Conservation (phyloP, 208 protist genomes). For the Trypanosoma cruzi region DNA sequence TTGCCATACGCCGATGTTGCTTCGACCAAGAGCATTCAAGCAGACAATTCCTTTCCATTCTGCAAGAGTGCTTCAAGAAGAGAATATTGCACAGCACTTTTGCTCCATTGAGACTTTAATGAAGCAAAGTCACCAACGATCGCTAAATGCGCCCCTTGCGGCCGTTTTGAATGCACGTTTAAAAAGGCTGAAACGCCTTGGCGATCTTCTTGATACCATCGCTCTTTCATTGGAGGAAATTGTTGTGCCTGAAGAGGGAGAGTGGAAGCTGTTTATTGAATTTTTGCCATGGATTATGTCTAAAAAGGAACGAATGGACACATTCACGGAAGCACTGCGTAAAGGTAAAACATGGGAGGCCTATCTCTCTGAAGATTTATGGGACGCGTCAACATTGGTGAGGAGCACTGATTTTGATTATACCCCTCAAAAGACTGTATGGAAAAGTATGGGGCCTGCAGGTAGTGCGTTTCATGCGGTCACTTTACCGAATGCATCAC, state of each 20-base stretch:
- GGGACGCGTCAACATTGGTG: constrained; percentile 19
- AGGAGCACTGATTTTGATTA: background rate
- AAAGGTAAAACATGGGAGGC: constrained; percentile 25
- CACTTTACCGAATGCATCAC: constrained; percentile 23
- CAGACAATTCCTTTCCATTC: constrained; percentile 16
- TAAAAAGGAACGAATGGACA: constrained; percentile 47
- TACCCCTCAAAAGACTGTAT: background rate
- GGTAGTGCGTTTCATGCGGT: constrained; percentile 12
- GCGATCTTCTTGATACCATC: constrained; percentile 31
- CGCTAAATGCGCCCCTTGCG: constrained; percentile 59
- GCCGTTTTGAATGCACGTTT: constrained; percentile 25
- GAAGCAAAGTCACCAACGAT: constrained; percentile 45
- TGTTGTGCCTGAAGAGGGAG: constrained; percentile 25
- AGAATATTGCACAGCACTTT: constrained; percentile 21
- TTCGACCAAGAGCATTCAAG: constrained; percentile 32
- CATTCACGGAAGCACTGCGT: constrained; percentile 30
- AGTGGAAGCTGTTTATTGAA: constrained; percentile 33
- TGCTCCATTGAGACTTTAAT: constrained; percentile 34
- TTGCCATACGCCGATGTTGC: constrained; percentile 65
- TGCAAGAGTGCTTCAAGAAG: constrained; percentile 9
- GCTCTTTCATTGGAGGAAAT: constrained; percentile 4
- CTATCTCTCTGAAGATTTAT: constrained; percentile 29
- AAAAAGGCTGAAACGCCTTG: constrained; percentile 21
- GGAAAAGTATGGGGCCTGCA: constrained; percentile 24
- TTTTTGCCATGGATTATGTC: constrained; percentile 73